These are phyloP conservation scores for Dactylellina cionopaga DNA, from an alignment of 2,329 filamentous ascomycete species.

Conservation along the genomic window DNA sequence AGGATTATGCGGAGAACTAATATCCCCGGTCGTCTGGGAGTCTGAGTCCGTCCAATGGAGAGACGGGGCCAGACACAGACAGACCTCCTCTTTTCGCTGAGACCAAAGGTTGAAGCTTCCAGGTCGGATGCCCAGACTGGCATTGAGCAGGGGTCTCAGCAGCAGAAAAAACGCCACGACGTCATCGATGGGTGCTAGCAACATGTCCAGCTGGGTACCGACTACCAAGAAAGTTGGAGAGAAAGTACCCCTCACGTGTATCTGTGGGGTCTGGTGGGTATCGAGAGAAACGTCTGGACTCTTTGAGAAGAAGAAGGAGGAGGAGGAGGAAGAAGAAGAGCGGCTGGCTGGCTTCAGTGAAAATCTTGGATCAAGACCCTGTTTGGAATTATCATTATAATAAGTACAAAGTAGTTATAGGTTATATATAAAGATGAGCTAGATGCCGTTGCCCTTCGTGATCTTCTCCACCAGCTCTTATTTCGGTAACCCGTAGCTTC, in stretches of 20 bases:
- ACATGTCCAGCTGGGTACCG: not conserved
- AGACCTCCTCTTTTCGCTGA: not conserved
- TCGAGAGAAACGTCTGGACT: conserved; percentile 20
- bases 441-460: not conserved
- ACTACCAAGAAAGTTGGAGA: not conserved
- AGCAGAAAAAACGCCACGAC: conserved; percentile 26
- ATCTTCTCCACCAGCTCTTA: conserved; percentile 1
- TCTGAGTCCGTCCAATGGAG: too few species aligned
- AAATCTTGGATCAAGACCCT: conserved; percentile 11
- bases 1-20: too few species aligned
- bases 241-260: conserved; percentile 15
- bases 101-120: not conserved
- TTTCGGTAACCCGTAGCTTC: not conserved
- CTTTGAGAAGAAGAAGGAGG: not conserved
- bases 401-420: not conserved
- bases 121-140: not conserved
- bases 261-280: conserved; percentile 13
- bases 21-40: too few species aligned
- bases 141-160: not conserved
- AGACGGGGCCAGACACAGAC: not conserved
- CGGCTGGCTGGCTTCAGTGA: not conserved
- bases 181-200: conserved; percentile 30
- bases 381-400: too few species aligned
- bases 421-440: not conserved
- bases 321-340: not conserved